These are phyloP conservation scores for Berberis thunbergii DNA, from an alignment of 164 flowering plant genomes.

Conservation along the genomic window DNA sequence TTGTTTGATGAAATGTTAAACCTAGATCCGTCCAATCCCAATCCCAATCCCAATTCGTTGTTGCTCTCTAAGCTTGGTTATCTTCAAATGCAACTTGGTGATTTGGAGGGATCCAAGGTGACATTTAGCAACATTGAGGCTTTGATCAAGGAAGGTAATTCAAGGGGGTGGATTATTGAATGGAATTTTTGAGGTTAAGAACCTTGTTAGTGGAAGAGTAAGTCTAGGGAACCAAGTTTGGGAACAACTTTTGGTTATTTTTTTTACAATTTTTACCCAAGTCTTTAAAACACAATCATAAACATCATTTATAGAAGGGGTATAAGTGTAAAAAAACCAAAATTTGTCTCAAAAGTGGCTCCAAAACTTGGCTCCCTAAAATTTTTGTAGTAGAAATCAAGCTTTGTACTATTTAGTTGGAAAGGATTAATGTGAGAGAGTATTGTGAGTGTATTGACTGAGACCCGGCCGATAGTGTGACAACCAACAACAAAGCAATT, in stretches of 20 bases:
- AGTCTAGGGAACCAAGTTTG: too few relatives aligned
- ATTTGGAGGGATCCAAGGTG: slow-evolving; percentile 63
- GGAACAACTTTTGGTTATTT: too few relatives aligned
- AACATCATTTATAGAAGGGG: too few relatives aligned
- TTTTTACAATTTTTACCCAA: too few relatives aligned
- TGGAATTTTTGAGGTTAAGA: slow-evolving; percentile 34
- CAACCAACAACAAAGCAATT: slow-evolving; percentile 81
- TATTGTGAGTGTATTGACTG: slow-evolving; percentile 86
- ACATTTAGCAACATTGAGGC: slow-evolving; percentile 48
- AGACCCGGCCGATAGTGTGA: slow-evolving; percentile 60
- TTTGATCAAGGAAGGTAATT: slow-evolving; percentile 21
- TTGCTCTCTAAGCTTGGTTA: slow-evolving; percentile 70
- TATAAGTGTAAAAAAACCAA: too few relatives aligned
- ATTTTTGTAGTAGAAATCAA: slow-evolving; percentile 12
- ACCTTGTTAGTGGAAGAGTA: slow-evolving; percentile 46
- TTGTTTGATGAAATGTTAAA: slow-evolving; percentile 35
- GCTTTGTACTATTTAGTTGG: slow-evolving; percentile 75
- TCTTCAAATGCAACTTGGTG: slow-evolving; percentile 80
- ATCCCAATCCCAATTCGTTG: slow-evolving; percentile 20
- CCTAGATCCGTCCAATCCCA: slow-evolving; percentile 28
- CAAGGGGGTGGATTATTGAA: slow-evolving; percentile 18
- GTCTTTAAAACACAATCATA: too few relatives aligned
- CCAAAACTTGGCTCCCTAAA: too few relatives aligned
- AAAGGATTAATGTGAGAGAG: slow-evolving; percentile 94
- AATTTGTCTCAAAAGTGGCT: too few relatives aligned